A percentile compares a stretch with the other conserved stretches of the same genome.
Conservation (phyloP, 2,329 filamentous ascomycete species). For the Dendrostoma leiphaemia region DNA sequence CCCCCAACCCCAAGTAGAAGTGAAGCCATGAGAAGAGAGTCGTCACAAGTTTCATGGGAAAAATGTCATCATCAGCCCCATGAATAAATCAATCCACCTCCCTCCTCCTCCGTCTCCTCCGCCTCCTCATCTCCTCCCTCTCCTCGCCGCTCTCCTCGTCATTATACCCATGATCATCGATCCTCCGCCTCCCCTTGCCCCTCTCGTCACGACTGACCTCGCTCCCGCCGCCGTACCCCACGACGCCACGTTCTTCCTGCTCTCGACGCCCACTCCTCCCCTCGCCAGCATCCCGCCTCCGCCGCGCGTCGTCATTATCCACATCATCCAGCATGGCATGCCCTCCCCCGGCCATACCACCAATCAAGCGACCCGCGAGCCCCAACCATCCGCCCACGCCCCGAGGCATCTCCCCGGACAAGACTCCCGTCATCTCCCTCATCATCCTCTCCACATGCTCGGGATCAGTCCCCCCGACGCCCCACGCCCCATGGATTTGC, state of each 20-base stretch:
- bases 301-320: not conserved
- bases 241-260: not conserved
- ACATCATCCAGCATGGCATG: constrained; percentile 16
- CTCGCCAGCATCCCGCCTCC: not conserved
- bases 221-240: constrained; percentile 13
- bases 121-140: constrained; percentile 21
- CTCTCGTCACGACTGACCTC: constrained; percentile 19
- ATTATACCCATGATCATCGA: constrained; percentile 12
- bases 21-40: too few relatives aligned
- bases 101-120: constrained; percentile 18
- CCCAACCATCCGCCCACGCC: constrained; percentile 26
- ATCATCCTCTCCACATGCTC: constrained; percentile 39
- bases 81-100: constrained; percentile 9
- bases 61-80: too few relatives aligned
- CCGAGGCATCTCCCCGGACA: constrained; percentile 26
- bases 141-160: constrained; percentile 20
- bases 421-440: constrained; percentile 26
- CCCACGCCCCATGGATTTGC: constrained; percentile 41
- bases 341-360: constrained; percentile 21
- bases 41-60: too few relatives aligned
- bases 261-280: not conserved
- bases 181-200: constrained; percentile 13
- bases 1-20: too few relatives aligned
- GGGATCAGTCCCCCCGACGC: constrained; percentile 41
- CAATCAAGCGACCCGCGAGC: constrained; percentile 27